Percentiles rank a stretch among this genome's conserved stretches.
phyloP scores from a whole-genome alignment of 192 early-diverging fungal genomes.

The Backusella westeae region DNA sequence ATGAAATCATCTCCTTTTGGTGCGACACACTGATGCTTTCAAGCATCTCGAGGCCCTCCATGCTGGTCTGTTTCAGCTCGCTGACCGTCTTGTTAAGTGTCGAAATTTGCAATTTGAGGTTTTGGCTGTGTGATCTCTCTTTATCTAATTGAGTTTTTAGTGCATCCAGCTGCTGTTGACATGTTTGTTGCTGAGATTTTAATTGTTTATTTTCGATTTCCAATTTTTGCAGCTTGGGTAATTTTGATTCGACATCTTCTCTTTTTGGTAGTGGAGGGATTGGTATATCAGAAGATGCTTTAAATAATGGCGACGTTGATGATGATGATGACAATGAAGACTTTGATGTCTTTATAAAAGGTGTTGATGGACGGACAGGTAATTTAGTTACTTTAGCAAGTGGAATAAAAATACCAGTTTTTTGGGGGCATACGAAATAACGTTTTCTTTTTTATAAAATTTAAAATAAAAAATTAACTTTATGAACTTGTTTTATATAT shows the following conservation, averaged over 20 bases:
- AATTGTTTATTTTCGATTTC: slow-evolving; percentile 8
- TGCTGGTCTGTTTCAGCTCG: slow-evolving; percentile 28
- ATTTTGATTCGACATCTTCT: background rate
- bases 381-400: slow-evolving; percentile 46
- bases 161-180: background rate
- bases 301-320: background rate
- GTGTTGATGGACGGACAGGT: slow-evolving; percentile 1
- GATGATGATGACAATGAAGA: background rate
- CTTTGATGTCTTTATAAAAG: background rate
- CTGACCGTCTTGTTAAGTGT: slow-evolving; percentile 9
- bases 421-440: slow-evolving; percentile 68
- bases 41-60: slow-evolving; percentile 34
- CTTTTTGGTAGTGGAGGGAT: slow-evolving; percentile 2
- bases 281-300: background rate
- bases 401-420: slow-evolving; percentile 67
- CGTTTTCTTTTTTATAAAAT: slow-evolving; percentile 37
- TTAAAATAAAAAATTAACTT: background rate
- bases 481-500: slow-evolving; percentile 30
- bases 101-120: background rate
- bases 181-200: background rate
- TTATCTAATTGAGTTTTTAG: background rate
- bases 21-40: slow-evolving; percentile 19
- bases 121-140: background rate
- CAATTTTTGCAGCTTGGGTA: background rate
- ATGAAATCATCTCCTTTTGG: slow-evolving; percentile 16